These are phyloP conservation scores for Diplodia scrobiculata DNA, from an alignment of 2,329 filamentous ascomycete genomes.

Conservation along the genomic window DNA sequence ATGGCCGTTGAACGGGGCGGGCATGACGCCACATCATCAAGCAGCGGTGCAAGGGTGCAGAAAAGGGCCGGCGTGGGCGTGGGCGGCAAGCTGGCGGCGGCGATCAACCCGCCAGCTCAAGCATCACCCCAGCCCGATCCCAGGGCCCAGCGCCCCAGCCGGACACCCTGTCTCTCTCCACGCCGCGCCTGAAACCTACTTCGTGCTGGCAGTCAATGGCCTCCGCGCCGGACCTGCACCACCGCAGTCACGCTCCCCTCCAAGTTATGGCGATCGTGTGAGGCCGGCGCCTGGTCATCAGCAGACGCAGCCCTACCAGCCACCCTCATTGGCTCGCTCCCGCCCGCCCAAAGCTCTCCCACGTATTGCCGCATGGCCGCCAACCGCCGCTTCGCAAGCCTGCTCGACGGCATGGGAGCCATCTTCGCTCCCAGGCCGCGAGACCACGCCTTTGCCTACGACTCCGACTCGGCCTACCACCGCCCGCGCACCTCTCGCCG, in stretches of 20 bases:
- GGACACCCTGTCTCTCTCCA: slow-evolving; percentile 7
- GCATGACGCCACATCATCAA: not conserved
- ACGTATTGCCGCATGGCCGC: slow-evolving; percentile 16
- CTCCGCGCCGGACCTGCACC: not conserved
- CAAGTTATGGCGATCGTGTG: slow-evolving; percentile 11
- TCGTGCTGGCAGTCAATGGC: not conserved
- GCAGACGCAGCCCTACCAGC: slow-evolving; percentile 1
- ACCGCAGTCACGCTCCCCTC: not conserved
- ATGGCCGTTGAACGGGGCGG: not conserved
- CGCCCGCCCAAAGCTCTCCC: slow-evolving; percentile 22
- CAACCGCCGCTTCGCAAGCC: not conserved
- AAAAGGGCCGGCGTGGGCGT: not conserved
- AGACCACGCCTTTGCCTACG: not conserved
- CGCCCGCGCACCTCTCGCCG: slow-evolving; percentile 5
- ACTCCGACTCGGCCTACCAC: slow-evolving; percentile 1
- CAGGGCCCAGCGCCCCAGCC: not conserved
- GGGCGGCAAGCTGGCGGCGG: not conserved
- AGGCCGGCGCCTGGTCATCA: slow-evolving; percentile 5
- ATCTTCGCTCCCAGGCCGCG: slow-evolving; percentile 21
- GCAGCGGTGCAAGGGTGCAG: not conserved
- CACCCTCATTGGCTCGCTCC: slow-evolving; percentile 27
- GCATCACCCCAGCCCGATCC: not conserved
- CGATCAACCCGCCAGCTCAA: not conserved
- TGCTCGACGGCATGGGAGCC: slow-evolving; percentile 23
- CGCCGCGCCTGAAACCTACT: slow-evolving; percentile 5